These are phyloP conservation scores for thale cress (Arabidopsis thaliana) DNA, from an alignment of 345 rosid species.

Conservation along the genomic window TAIR10.1 NC_003075.7:10005501-10006000, in stretches of 20 bases:
- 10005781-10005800: conserved; percentile 77
- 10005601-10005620: conserved; percentile 99
- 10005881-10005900: conserved; percentile 17
- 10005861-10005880: not conserved
- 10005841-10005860: not conserved
- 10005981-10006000: conserved; percentile 83
- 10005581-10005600: conserved; percentile 44
- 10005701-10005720: conserved; percentile 26
- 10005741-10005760: conserved; percentile 51
- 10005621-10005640: conserved; percentile 83
- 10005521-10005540: conserved; percentile 15
- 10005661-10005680: conserved; percentile 99
- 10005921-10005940: conserved; percentile 85
- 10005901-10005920: conserved; percentile 86
- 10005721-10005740: not conserved
- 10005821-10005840: not conserved
- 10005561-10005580: not conserved
- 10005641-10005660: conserved; percentile 80
- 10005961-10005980: conserved; percentile 71
- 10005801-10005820: conserved; percentile 69
- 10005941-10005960: conserved; percentile 56
- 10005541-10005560: conserved; percentile 1
- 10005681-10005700: conserved; percentile 49
- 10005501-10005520: conserved; percentile 76
- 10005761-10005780: conserved; percentile 96